Evolutionary conservation across 495 filamentous ascomycete genomes (phyloP), one percentile per base, ranked within the genome.

Genomic region (Aspergillus bertholletiae): DNA sequence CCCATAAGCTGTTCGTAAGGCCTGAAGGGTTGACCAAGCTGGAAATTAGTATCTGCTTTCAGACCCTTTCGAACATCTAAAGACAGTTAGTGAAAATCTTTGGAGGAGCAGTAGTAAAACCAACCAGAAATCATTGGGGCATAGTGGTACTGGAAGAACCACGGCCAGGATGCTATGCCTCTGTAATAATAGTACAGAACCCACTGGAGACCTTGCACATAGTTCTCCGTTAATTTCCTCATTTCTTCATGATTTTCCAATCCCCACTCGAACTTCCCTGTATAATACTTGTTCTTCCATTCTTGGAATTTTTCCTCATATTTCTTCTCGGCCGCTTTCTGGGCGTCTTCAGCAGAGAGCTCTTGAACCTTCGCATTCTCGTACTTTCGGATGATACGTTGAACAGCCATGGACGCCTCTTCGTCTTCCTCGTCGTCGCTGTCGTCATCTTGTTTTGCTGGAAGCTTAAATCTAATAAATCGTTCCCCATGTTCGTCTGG

Each of bases 1-100:
- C 95, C 95, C 95, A 99, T 99, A 37, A 99, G 76, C 73, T 99
- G 95, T 64, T 99, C 92, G 61, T 86, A 96, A 12, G 95, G 95
- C 58, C 84, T 82, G 77, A 99, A 97, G 1, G 95, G 95, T 69
- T 93, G 89, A 26, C 95, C 95, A 35, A 97, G 81, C 56, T 84
- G 84, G 77, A 99, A 99, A 60, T 96, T 84, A 71, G 95, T 85
- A 66, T 97, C 82, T 15, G 92, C 95, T 44, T 83, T 81, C 45
- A 97, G 70, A 9, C 95, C 95, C 63, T 88, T 90, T 59, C 88
- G 88, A 61, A 99, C 87, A 73, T 99, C 93, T 83, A 64, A 53
- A 44, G 15, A 18, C 18, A 51, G 9, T 60, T 48, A 61, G 37
- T 30, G 40, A 15, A 21, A 26, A 20, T 12, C 11, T 26, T 43